Evolutionary conservation across 208 protist species (phyloP).

Genomic region (Trypanosomatidae sp.): DNA sequence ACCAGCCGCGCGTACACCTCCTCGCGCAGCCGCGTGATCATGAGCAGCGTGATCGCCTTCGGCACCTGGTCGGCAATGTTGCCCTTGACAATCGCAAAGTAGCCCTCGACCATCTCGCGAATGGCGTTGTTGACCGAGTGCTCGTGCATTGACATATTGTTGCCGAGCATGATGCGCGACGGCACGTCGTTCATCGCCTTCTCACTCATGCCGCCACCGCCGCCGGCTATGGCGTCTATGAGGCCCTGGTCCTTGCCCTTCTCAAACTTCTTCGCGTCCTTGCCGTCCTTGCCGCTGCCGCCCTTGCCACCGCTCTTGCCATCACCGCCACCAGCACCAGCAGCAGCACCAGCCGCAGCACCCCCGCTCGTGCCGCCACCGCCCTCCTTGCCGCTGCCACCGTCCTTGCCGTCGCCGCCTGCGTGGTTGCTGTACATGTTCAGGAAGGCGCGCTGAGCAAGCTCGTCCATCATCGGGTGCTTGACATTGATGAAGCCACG

Average conservation of each 20-base stretch:
- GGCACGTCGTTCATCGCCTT: constrained; percentile 61
- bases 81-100: constrained; percentile 87
- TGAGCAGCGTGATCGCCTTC: constrained; percentile 97
- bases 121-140: constrained; percentile 73
- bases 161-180: constrained; percentile 60
- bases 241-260: constrained; percentile 32
- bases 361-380: not conserved
- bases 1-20: constrained; percentile 94
- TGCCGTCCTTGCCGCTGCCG: constrained; percentile 11
- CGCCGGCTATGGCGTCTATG: constrained; percentile 13
- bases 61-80: constrained; percentile 93
- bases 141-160: constrained; percentile 57
- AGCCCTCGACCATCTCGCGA: constrained; percentile 85
- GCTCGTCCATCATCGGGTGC: constrained; percentile 79
- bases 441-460: constrained; percentile 53
- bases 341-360: no score
- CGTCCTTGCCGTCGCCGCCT: not conserved
- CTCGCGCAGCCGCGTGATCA: constrained; percentile 90
- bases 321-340: not conserved
- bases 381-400: not conserved
- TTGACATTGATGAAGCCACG: constrained; percentile 96
- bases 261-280: constrained; percentile 30
- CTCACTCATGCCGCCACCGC: constrained; percentile 3
- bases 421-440: constrained; percentile 52
- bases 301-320: not conserved